Evolutionary conservation across 768 basidiomycete species (phyloP), one percentile per base, ranked within the genome.

Genomic region (Suillus lakei): DNA sequence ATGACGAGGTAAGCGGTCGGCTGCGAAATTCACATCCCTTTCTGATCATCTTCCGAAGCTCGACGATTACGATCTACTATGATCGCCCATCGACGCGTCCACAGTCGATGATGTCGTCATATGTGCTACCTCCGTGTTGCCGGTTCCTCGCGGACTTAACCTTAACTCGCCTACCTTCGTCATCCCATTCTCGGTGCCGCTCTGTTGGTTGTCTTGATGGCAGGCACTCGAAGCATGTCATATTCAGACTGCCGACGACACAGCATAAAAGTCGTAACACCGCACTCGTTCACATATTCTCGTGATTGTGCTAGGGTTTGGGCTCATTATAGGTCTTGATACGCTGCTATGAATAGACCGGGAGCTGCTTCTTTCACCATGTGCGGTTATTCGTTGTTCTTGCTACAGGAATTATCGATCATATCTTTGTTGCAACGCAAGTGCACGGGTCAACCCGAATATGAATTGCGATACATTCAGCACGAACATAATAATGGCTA

Each of bases 1-100:
- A 99, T 76, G 96, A 98, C 80, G 91, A 98, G 88, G 93, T 93
- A 61, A 39, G 82, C 39, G 72, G 21, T 10, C 66, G 9, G 34
- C 5, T 30, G 26, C 13, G 1, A 3, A 50, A 23, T 61, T 46
- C 26, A 56, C 30, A 28, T 48, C 23, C 26, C 62, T 28, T 60
- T 36, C 69, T 75, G 68, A 76, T 67, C 53, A 28, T 60, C 54
- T 62, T 69, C 30, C 63, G 4, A 72, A 98, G 94, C 87, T 98
- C 65, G 96, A 98, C 80, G 96, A 98, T 78, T 98, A 92, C 78
- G 96, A 98, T 78, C 77, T 98, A 64, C 78, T 97, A 60, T 96
- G 77, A 81, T 44, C 60, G 38, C 21, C 38, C 53, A 34, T 12
- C 32, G 55, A 58, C 36, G 5, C 16, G 26, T 59, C 26, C 13